A percentile compares a stretch with the other conserved stretches of the same genome.
phyloP scores from a whole-genome alignment of 2,329 filamentous ascomycete genomes.

The Ophiostoma quercus region DNA sequence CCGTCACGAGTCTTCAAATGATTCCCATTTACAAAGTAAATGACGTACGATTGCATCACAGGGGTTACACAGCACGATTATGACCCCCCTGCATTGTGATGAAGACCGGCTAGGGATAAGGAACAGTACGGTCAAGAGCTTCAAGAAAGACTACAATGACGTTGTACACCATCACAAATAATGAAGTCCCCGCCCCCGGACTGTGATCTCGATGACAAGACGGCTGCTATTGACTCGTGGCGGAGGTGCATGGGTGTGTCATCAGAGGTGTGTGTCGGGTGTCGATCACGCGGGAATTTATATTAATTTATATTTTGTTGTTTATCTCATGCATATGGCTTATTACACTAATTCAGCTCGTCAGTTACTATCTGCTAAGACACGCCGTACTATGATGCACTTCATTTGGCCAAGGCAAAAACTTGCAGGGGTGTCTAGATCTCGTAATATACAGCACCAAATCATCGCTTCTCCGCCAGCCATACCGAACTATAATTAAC shows the following conservation, averaged over 20 bases:
- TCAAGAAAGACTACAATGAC: neutral
- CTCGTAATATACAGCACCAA: neutral
- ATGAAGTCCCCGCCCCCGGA: neutral
- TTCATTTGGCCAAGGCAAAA: neutral
- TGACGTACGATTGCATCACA: constrained; percentile 6
- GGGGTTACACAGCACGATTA: neutral
- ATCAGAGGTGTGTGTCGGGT: neutral
- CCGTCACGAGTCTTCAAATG: neutral
- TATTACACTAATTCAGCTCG: neutral
- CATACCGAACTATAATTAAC: neutral
- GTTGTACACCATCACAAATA: neutral
- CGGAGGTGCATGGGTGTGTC: neutral
- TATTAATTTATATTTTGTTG: neutral
- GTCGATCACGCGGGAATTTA: neutral
- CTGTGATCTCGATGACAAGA: neutral
- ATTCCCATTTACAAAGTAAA: neutral
- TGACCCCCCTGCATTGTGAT: no score
- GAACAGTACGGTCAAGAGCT: no score
- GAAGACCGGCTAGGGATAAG: no score
- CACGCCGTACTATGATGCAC: neutral
- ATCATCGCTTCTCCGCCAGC: neutral
- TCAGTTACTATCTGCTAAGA: neutral
- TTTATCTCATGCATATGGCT: neutral
- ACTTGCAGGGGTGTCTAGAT: neutral
- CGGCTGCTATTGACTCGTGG: neutral